Conservation (phyloP, 768 basidiomycete species). For the Myochromella boudieri region DNA sequence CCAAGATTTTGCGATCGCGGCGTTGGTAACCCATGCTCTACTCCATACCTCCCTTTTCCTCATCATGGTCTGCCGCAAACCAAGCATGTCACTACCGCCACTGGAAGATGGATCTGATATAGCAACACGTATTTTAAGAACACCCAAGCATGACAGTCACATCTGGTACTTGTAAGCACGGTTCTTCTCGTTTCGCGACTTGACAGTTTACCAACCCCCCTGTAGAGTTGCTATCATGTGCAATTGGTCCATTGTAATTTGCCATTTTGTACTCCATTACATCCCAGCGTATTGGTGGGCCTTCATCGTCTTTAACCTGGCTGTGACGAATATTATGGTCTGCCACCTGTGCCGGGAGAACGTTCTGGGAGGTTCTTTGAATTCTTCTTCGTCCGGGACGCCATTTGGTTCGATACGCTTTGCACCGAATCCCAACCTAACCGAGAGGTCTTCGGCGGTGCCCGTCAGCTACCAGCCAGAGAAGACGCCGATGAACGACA, state of each 20-base stretch:
- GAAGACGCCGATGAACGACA: background rate
- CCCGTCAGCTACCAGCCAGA: background rate
- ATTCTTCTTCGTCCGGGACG: background rate
- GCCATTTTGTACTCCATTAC: background rate
- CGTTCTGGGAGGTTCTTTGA: background rate
- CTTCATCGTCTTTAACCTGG: constrained; percentile 2
- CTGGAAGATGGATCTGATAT: no score
- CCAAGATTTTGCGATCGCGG: background rate
- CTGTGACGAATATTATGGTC: constrained; percentile 6
- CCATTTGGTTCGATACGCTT: background rate
- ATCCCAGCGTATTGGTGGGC: constrained; percentile 7
- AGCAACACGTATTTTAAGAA: no score
- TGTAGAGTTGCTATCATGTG: background rate
- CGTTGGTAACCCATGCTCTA: background rate
- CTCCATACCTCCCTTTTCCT: constrained; percentile 2
- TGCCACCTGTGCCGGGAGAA: constrained; percentile 2
- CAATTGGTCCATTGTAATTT: constrained; percentile 9
- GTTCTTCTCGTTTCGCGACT: no score
- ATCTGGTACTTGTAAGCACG: no score
- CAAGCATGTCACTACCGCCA: background rate
- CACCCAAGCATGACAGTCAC: no score
- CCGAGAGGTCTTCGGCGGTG: no score
- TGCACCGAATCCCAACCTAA: background rate
- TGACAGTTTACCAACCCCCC: no score
- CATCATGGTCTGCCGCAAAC: background rate